Base-by-base conservation (phyloP, 345 rosid species). In the Murraya paniculata region DNA sequence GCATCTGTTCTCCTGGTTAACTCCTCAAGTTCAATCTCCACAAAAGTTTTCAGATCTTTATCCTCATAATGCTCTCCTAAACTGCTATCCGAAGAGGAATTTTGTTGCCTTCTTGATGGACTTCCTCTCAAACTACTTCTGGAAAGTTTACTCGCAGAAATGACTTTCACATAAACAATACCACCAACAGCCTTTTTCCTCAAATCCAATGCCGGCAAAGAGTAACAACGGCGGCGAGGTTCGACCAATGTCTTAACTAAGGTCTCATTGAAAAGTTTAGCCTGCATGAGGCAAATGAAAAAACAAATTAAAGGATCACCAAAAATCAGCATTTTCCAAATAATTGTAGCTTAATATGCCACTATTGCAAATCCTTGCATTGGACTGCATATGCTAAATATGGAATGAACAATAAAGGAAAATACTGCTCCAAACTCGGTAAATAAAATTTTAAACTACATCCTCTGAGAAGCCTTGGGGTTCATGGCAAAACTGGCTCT, bases 231-330 rank as follows among this genome's bases (percentile, higher is more conserved):
- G 2, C 99, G 91, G 16, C 88, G 90, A 73, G 99, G 99, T 77
- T 96, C 99, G 57, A 96, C 97, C 99, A 94, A 91, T 66, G 91
- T 96, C 89, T 90, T 96, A 75, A 79, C 92, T 82, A 94, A 82
- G 70, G 97, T 89, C 71, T 96, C 99, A 73, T 91, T 92, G 18
- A 91, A 77, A 76, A 96, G 76, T 76, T 91, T 96, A 36, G 89
- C 95, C 99, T 96, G 83, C 76, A 79, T 25, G 22, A 64, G 56
- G 50, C 18, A 66, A 67, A 45, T 18, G 64, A 28, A 71, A 65
- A 41, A 65, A n/a, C 10, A 53, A 53, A 53, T 53, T 18, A 53
- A 35, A 9, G 11, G 22, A 73, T 35, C 27, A 60, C 36, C 21
- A 38, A 57, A 50, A 48, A 19, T 41, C 62, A 61, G 30, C 69